These are phyloP conservation scores for Trichoderma afroharzianum DNA, from an alignment of 2,329 filamentous ascomycete genomes.

Conservation along the genomic window DNA sequence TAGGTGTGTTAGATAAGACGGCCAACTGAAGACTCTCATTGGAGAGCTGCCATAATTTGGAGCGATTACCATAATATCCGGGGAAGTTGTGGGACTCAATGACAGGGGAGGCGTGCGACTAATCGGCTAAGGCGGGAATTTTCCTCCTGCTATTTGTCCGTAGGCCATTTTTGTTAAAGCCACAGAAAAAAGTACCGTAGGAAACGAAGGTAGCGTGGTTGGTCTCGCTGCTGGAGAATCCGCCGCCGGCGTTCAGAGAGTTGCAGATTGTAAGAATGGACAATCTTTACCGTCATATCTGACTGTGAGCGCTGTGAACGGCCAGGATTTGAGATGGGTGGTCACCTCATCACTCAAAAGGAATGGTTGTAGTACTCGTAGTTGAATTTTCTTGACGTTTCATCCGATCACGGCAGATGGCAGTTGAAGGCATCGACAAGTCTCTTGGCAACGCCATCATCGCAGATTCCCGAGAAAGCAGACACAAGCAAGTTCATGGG, in stretches of 20 bases:
- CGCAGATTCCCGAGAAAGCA: conserved; percentile 2
- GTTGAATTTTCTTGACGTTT: background rate
- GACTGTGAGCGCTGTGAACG: background rate
- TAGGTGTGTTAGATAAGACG: background rate
- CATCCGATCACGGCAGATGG: conserved; percentile 9
- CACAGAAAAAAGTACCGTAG: background rate
- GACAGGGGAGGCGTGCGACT: background rate
- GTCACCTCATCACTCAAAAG: background rate
- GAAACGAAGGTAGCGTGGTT: background rate
- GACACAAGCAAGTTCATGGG: background rate
- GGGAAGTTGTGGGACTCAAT: conserved; percentile 1
- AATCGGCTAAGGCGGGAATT: conserved; percentile 11
- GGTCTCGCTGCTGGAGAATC: background rate
- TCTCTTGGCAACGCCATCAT: conserved; percentile 12
- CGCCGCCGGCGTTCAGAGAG: background rate
- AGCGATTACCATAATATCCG: conserved; percentile 4
- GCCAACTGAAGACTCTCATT: background rate
- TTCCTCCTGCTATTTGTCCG: background rate
- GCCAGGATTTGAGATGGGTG: background rate
- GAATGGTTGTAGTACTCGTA: background rate
- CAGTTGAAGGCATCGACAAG: conserved; percentile 7
- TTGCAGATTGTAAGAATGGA: background rate
- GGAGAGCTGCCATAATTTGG: background rate
- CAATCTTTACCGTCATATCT: background rate
- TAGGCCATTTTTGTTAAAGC: background rate